Base-by-base conservation (phyloP, 2,329 filamentous ascomycete genomes). In the Venturia carpophila region DNA sequence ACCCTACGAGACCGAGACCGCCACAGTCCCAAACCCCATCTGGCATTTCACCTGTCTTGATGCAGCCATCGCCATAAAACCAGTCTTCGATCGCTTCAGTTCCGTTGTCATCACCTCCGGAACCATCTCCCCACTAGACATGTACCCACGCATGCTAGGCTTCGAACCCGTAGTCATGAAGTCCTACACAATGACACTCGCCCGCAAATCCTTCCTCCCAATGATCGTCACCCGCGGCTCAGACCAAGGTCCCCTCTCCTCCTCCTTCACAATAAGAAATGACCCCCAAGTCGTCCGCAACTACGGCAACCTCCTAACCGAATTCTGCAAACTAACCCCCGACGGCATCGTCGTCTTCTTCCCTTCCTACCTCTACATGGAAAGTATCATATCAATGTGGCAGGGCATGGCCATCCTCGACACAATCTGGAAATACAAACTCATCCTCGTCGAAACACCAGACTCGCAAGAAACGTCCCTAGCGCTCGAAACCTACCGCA, bases 341-440 rank as follows among this genome's bases (percentile, higher is more conserved):
- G 94, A 99, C 71, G 94, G 94, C 41, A 87, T 99, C 76, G 94
- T 99, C n/a, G 94, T 99, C 47, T 99, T 99, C 81, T 99, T 99
- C 75, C 95, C 94, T 0, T 96, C 92, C 0, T 99, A 99, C 71
- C 83, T 99, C 1, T 99, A 99, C 79, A 97, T 99, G 94, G 94
- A 99, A 74, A 94, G 89, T 63, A 97, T 97, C 74, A 97, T 99
- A 74, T 93, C 89, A 74, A 96, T 96, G 87, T 99, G 94, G 94
- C 94, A 99, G 75, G 92, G 91, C 65, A 97, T 97, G 92, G 92
- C 92, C 34, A 96, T 97, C 68, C 81, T 99, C 43, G 94, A 99
- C 76, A 90, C 94, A 73, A 92, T 99, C 41, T 99, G 94, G 94
- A 97, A 96, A 76, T 97, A 96, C 80, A 99, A 99, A 75, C 84